Conservation (phyloP, 495 filamentous ascomycete genomes). For the Penicillium manginii region DNA sequence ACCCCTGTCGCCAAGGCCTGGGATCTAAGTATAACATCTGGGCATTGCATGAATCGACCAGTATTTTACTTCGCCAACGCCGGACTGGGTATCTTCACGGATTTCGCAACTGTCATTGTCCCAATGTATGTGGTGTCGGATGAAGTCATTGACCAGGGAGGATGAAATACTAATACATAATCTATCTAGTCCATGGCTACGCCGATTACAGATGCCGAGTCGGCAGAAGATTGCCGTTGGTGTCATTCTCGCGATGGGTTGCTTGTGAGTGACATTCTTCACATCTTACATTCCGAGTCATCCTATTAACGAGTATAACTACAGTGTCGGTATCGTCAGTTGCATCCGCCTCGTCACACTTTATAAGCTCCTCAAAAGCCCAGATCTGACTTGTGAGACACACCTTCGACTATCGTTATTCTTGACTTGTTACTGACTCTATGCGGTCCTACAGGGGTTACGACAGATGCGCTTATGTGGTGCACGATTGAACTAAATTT, state of each 20-base stretch:
- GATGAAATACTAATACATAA: neutral
- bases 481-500: slow-evolving; percentile 41
- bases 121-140: slow-evolving; percentile 34
- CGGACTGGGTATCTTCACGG: slow-evolving; percentile 39
- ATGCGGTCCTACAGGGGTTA: slow-evolving; percentile 24
- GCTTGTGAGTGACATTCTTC: slow-evolving; percentile 29
- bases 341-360: slow-evolving; percentile 36
- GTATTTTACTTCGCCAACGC: slow-evolving; percentile 42
- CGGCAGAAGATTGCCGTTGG: slow-evolving; percentile 36
- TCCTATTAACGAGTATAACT: neutral
- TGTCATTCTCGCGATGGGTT: slow-evolving; percentile 33
- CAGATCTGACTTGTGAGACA: slow-evolving; percentile 34
- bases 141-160: neutral
- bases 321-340: slow-evolving; percentile 39
- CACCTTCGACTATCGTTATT: neutral
- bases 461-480: slow-evolving; percentile 35
- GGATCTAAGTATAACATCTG: slow-evolving; percentile 28
- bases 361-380: slow-evolving; percentile 25
- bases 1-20: slow-evolving; percentile 37
- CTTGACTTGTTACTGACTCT: neutral
- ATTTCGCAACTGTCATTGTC: slow-evolving; percentile 41
- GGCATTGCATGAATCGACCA: slow-evolving; percentile 35
- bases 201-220: slow-evolving; percentile 35
- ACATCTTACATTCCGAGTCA: neutral
- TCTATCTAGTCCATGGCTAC: slow-evolving; percentile 34